Evolutionary conservation across 2,329 filamentous ascomycete species (phyloP), one percentile per base, ranked within the genome.

Genomic region (Talaromyces rugulosus): DNA sequence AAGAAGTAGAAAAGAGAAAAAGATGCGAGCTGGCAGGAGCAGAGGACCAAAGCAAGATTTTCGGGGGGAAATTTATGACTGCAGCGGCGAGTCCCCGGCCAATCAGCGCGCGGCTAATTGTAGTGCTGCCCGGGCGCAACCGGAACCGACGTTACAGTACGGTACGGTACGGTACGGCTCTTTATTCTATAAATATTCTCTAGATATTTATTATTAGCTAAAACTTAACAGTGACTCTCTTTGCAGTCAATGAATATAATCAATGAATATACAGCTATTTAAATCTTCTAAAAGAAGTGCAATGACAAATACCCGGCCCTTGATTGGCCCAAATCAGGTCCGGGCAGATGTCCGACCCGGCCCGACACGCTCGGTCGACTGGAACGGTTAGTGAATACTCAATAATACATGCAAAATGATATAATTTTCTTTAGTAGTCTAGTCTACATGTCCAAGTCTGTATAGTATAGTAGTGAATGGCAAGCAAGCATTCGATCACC

Each of bases 401-500:
- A 23, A 23, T 23, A 23, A 23, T 23, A 23, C 31, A 33, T 33
- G 31, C 8, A 33, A 33, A 9, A 33, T 33, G 31, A 33, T 9
- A 33, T 33, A 33, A 23, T 23, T 23, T 2, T 23, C 23, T 23
- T 23, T 23, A 23, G 23, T 23, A 23, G 23, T 33, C 31, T 33
- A 42, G 36, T 42, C n/a, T 47, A 47, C 42, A 47, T 5, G n/a
- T 18, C 40, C 5, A 47, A 27, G 33, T 36, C 23, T 27, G 11
- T 44, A 27, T 47, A 8, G n/a, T 18, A 47, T 27, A 47, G 9
- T 12, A 7, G 9, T 27, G 11, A 27, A 42, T n/a, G 23, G 23
- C 23, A 42, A 27, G n/a, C 9, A 27, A n/a, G 2, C n/a, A 27
- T 11, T 14, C 23, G 11, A 36, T 59, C 50, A 92, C 83, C 92